A percentile compares a stretch with the other conserved stretches of the same genome.
Evolutionary conservation across 768 basidiomycete genomes (phyloP).

Genomic region (Boletus insuetus): DNA sequence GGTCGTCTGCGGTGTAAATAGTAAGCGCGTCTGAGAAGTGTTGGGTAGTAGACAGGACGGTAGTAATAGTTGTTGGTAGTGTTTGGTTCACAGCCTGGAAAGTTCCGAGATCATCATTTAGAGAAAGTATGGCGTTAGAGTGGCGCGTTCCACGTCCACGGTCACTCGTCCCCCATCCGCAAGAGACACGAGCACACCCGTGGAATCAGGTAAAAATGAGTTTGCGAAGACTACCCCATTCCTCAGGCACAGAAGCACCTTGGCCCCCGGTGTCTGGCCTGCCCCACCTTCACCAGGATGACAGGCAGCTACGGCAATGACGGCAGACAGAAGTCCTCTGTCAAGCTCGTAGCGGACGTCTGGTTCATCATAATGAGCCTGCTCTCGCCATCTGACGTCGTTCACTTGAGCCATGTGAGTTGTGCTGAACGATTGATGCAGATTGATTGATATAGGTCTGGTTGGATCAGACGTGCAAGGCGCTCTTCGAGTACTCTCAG

Average conservation of each 20-base stretch:
- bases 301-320: not conserved
- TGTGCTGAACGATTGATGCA: too few species aligned
- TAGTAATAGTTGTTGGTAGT: too few species aligned
- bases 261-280: too few species aligned
- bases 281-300: not conserved
- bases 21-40: too few species aligned
- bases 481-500: conserved; percentile 23
- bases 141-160: conserved; percentile 14
- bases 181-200: not conserved
- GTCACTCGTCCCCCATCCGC: not conserved
- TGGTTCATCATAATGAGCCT: conserved; percentile 31
- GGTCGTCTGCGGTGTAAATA: not conserved
- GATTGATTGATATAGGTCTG: not conserved
- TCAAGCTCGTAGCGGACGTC: conserved; percentile 25
- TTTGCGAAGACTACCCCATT: not conserved
- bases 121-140: conserved; percentile 19
- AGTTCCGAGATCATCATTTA: too few species aligned
- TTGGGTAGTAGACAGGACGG: too few species aligned
- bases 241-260: not conserved
- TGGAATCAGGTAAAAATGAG: conserved; percentile 13
- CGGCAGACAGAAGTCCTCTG: not conserved
- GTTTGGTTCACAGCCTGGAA: too few species aligned
- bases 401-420: conserved; percentile 28
- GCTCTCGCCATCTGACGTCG: conserved; percentile 24
- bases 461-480: conserved; percentile 23